Base-by-base conservation (phyloP, 129 eudicot genomes). In the Tanacetum coccineum region DNA sequence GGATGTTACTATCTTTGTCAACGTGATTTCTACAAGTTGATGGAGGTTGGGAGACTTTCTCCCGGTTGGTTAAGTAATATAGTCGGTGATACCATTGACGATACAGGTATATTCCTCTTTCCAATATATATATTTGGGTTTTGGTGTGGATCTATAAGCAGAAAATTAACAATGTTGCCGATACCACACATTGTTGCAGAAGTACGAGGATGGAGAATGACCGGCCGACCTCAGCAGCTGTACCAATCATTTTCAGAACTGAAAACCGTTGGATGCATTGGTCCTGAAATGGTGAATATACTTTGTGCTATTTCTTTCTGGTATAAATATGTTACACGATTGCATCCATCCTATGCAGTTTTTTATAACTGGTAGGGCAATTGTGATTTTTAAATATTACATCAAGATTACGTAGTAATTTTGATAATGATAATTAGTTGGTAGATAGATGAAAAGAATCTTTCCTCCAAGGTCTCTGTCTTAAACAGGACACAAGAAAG, bases 1-100 rank as follows among this genome's bases (percentile, higher is more conserved):
- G 78, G 64, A 22, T 54, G 66, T 0, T 73, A 73, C 56, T 73
- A 73, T 73, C 47, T 73, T 6, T 73, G 78, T 15, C 62, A 63
- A 1, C 47, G 20, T 51, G 70, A 72, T 62, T 51, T 39, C 5
- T 15, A 50, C 5, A 13, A 52, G 55, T 51, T 55, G 21, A 63
- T 63, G 77, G 70, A 72, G 64, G 63, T 53, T 52, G 64, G 54
- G 9, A 55, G 70, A 22, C 62, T 55, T 20, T 22, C 47, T 5
- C 25, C 32, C 9, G 36, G 46, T n/a, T 73, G 77, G 77, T 44
- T 73, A 17, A 15, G 71, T 8, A 21, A 1, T 54, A 44, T 45
- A 56, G 66, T 44, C 12, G 78, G 65, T 64, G 14, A 73, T 44
- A 8, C 45, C 12, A 26, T 73, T 54, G 66, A 73, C 6, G 45